Evolutionary conservation across 2,329 filamentous ascomycete species (phyloP).

Genomic region (Sarocladiaceae sp.): DNA sequence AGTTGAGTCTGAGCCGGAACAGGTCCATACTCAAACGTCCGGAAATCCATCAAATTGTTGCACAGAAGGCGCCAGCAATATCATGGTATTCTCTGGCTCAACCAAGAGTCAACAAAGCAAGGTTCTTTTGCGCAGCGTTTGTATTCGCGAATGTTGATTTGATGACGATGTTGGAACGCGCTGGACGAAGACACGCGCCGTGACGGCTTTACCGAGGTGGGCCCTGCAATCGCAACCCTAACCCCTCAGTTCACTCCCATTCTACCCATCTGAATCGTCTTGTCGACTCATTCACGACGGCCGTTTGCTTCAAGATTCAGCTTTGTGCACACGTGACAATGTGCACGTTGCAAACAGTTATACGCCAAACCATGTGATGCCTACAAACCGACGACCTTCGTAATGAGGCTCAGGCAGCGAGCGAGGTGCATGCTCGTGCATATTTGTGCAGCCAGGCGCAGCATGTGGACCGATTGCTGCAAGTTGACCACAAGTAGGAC

Average conservation of each 20-base stretch:
- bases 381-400: too few relatives aligned
- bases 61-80: background rate
- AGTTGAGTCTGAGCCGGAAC: constrained; percentile 91
- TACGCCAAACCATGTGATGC: too few relatives aligned
- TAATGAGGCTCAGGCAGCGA: too few relatives aligned
- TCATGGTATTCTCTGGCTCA: background rate
- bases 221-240: background rate
- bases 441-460: too few relatives aligned
- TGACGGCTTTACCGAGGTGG: background rate
- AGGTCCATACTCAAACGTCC: constrained; percentile 43
- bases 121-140: background rate
- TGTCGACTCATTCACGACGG: too few relatives aligned
- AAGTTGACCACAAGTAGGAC: too few relatives aligned
- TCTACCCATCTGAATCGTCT: too few relatives aligned
- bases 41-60: constrained; percentile 15
- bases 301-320: too few relatives aligned
- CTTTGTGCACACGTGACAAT: too few relatives aligned
- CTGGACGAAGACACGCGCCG: background rate
- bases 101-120: background rate
- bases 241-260: background rate
- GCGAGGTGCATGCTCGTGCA: too few relatives aligned
- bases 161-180: constrained; percentile 8
- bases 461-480: too few relatives aligned
- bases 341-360: too few relatives aligned
- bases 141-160: background rate